phyloP scores from a whole-genome alignment of 805 yeast species.

The Pichia scutulata region DNA sequence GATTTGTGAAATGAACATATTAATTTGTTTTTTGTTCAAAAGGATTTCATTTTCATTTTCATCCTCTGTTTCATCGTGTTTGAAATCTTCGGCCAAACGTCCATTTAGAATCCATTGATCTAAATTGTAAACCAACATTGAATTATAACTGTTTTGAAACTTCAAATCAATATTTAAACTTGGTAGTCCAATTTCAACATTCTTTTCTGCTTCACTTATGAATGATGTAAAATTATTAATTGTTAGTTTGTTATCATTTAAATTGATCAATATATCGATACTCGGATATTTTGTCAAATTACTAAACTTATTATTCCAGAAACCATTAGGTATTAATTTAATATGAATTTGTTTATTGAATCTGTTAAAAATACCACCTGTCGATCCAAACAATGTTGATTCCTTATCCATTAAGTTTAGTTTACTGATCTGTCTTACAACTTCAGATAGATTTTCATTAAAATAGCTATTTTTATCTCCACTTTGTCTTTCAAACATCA shows the following conservation, averaged over 20 bases:
- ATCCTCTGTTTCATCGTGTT: conserved; percentile 5
- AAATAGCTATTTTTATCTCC: conserved; percentile 14
- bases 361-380: conserved; percentile 25
- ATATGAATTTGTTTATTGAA: conserved; percentile 24
- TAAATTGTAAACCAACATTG: conserved; percentile 17
- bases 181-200: conserved; percentile 23
- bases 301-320: conserved; percentile 12
- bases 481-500: conserved; percentile 14
- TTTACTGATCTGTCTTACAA: conserved; percentile 17
- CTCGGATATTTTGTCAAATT: conserved; percentile 22
- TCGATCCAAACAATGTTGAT: conserved; percentile 22
- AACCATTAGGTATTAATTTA: conserved; percentile 28
- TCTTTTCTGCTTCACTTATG: conserved; percentile 24
- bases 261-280: conserved; percentile 27
- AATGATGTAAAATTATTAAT: conserved; percentile 18
- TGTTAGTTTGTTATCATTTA: conserved; percentile 16
- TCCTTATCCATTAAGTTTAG: conserved; percentile 20
- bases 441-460: conserved; percentile 22
- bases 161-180: conserved; percentile 22
- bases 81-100: background rate
- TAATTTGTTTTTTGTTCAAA: conserved; percentile 17
- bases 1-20: conserved; percentile 17
- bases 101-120: conserved; percentile 14
- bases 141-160: conserved; percentile 25
- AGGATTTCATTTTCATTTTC: conserved; percentile 11